phyloP scores from a whole-genome alignment of 2,329 filamentous ascomycete genomes.

The Penicillium sp. region DNA sequence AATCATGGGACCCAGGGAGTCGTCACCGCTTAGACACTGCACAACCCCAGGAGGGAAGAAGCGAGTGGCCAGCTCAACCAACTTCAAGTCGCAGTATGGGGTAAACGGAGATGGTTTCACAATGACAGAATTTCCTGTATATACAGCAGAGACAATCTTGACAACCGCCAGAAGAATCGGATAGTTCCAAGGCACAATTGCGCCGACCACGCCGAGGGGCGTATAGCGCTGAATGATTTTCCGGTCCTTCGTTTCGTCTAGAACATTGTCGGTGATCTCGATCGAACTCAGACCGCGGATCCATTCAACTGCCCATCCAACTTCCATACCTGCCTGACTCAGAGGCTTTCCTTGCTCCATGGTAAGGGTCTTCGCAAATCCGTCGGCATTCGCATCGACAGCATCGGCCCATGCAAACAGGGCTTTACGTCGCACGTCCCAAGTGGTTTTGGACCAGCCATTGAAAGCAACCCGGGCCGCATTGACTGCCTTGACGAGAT shows the following conservation, averaged over 20 bases:
- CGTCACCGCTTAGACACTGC: conserved; percentile 51
- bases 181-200: conserved; percentile 52
- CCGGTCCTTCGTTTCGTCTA: conserved; percentile 47
- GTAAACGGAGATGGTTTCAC: conserved; percentile 49
- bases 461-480: conserved; percentile 49
- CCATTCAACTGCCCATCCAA: conserved; percentile 26
- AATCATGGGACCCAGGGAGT: conserved; percentile 50
- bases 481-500: conserved; percentile 51
- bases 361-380: conserved; percentile 39
- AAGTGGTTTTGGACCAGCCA: conserved; percentile 43
- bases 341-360: conserved; percentile 44
- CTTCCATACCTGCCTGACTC: conserved; percentile 25
- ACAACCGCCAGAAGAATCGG: conserved; percentile 39
- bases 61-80: conserved; percentile 47
- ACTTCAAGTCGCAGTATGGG: conserved; percentile 54
- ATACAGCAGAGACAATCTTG: conserved; percentile 49
- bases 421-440: conserved; percentile 34
- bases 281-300: conserved; percentile 23
- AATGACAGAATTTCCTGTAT: conserved; percentile 52
- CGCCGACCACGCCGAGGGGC: conserved; percentile 19
- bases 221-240: conserved; percentile 35
- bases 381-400: conserved; percentile 36
- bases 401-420: conserved; percentile 34
- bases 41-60: conserved; percentile 53
- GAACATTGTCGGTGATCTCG: conserved; percentile 46